Conservation (phyloP, 345 rosid species). For the Cardamine occulta region DNA sequence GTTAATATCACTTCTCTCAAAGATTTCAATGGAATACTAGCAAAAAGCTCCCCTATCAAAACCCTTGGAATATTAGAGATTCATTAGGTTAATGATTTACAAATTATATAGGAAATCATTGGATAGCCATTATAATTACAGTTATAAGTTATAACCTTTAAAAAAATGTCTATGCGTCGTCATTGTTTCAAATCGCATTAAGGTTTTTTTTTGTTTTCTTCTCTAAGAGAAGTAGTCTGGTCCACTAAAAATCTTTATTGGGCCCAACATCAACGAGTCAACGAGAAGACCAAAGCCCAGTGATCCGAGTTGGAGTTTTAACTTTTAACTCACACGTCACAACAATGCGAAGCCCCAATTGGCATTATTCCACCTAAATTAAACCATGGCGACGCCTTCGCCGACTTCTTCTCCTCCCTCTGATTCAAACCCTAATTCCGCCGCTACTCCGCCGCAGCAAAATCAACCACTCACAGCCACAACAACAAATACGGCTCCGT, state of each 20-base stretch:
- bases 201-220: background rate
- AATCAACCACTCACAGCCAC: background rate
- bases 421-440: constrained; percentile 45
- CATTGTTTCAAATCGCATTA: background rate
- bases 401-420: constrained; percentile 35
- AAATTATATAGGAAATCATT: background rate
- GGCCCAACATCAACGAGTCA: background rate
- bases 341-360: background rate
- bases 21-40: no score
- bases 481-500: background rate
- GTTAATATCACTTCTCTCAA: no score
- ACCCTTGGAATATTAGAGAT: no score
- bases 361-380: background rate
- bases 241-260: background rate
- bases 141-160: no score
- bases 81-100: background rate
- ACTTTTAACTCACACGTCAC: background rate
- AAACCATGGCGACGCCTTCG: constrained; percentile 39
- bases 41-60: no score
- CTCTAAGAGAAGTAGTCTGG: background rate
- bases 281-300: constrained; percentile 21
- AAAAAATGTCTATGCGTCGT: background rate
- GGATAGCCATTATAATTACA: background rate
- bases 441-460: constrained; percentile 26
- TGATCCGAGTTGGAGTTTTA: background rate